phyloP scores from a whole-genome alignment of 768 basidiomycete genomes.

The Hypholoma fasciculare region DNA sequence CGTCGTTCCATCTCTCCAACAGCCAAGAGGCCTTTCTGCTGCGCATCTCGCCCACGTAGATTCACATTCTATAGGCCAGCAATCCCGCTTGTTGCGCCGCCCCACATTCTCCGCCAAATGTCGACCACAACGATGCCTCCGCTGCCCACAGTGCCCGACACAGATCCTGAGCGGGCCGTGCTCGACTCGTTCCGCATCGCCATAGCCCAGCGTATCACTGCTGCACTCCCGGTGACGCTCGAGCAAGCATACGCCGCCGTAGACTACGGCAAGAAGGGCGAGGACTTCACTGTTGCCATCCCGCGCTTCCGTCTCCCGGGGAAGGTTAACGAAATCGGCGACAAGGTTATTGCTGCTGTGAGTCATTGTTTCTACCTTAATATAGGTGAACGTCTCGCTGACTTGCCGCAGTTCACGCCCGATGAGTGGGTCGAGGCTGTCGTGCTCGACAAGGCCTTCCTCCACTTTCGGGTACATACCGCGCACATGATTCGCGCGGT shows the following conservation, averaged over 20 bases:
- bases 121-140: constrained; percentile 12
- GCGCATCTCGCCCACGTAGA: not conserved
- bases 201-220: constrained; percentile 62
- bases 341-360: constrained; percentile 73
- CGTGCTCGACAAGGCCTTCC: constrained; percentile 73
- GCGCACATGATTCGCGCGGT: constrained; percentile 62
- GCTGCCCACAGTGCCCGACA: constrained; percentile 34
- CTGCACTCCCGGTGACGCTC: constrained; percentile 72
- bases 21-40: not conserved
- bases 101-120: no score
- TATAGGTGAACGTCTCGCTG: not conserved
- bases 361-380: constrained; percentile 25
- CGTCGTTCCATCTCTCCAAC: not conserved
- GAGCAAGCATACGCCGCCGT: constrained; percentile 85
- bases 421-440: constrained; percentile 77
- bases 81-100: no score
- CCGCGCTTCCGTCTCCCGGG: constrained; percentile 88
- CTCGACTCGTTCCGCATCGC: constrained; percentile 82
- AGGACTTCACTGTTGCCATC: constrained; percentile 88
- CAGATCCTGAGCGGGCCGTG: constrained; percentile 65
- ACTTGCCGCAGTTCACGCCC: constrained; percentile 67
- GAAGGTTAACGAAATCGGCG: constrained; percentile 77
- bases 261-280: constrained; percentile 91
- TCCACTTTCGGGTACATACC: constrained; percentile 77
- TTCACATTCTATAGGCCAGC: no score